phyloP scores from a whole-genome alignment of 2,329 filamentous ascomycete genomes.

The Onygenales sp. region DNA sequence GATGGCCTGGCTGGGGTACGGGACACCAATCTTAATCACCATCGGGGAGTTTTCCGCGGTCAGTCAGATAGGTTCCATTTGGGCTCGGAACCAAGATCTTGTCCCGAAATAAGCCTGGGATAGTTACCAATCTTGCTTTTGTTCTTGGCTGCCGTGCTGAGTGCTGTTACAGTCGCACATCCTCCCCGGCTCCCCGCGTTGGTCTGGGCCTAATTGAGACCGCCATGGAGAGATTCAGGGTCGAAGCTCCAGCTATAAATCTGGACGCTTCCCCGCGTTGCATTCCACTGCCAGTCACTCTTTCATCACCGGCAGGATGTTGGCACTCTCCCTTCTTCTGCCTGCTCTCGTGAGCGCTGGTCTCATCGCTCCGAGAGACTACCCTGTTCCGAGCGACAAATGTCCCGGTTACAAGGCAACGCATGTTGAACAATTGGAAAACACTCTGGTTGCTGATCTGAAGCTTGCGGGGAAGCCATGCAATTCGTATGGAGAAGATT shows the following conservation, averaged over 20 bases:
- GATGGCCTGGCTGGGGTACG: too few species aligned
- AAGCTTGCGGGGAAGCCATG: slow-evolving; percentile 55
- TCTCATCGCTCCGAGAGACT: not conserved
- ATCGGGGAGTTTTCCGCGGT: too few species aligned
- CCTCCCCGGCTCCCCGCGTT: not conserved
- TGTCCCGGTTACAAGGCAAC: slow-evolving; percentile 14
- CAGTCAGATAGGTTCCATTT: too few species aligned
- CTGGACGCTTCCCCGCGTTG: not conserved
- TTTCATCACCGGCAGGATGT: not conserved
- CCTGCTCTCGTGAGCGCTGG: slow-evolving; percentile 3
- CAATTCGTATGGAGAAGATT: slow-evolving; percentile 47
- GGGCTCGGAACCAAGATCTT: not conserved
- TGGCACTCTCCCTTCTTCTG: not conserved
- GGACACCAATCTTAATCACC: too few species aligned
- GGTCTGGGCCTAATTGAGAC: too few species aligned
- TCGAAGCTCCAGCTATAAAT: not conserved
- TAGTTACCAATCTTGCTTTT: not conserved
- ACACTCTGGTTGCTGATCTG: slow-evolving; percentile 55
- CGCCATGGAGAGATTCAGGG: not conserved
- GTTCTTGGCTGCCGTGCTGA: not conserved
- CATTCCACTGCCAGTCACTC: not conserved
- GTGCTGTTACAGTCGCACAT: not conserved
- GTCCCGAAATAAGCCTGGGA: not conserved
- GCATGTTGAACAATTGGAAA: slow-evolving; percentile 5
- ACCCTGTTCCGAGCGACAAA: not conserved